Evolutionary conservation across 306 rosid species (phyloP).

Genomic region (Prunus mume): DNA sequence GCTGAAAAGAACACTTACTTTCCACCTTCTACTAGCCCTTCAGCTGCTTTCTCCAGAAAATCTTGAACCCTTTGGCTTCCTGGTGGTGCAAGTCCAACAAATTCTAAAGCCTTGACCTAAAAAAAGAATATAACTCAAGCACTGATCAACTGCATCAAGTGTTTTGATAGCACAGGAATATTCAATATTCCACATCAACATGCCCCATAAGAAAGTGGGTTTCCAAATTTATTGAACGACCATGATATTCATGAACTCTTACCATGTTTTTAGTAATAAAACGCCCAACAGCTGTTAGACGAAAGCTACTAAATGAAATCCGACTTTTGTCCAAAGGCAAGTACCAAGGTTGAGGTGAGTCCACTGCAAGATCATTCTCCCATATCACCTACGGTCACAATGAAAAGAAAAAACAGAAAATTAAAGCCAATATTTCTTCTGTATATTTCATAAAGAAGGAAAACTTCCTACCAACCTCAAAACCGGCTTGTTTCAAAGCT

Average conservation of each 20-base stretch:
- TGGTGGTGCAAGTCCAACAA: conserved; percentile 74
- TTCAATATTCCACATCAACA: conserved; percentile 3
- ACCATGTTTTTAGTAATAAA: conserved; percentile 87
- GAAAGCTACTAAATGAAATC: conserved; percentile 88
- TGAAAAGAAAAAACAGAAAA: background rate
- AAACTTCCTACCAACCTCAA: conserved; percentile 65
- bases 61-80: conserved; percentile 94
- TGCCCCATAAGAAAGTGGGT: background rate
- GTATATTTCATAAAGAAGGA: conserved; percentile 9
- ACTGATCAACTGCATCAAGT: conserved; percentile 10
- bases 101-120: conserved; percentile 80
- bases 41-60: conserved; percentile 90
- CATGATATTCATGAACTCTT: conserved; percentile 6
- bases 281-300: conserved; percentile 76
- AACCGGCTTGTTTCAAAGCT: conserved; percentile 90
- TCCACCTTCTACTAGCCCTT: conserved; percentile 92
- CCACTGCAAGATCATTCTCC: conserved; percentile 77
- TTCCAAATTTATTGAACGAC: background rate
- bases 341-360: conserved; percentile 87
- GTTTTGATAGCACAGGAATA: background rate
- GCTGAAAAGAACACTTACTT: conserved; percentile 62
- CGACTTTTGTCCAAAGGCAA: conserved; percentile 84
- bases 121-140: conserved; percentile 6
- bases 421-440: conserved; percentile 7
- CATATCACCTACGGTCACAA: conserved; percentile 58